phyloP scores from a whole-genome alignment of 495 filamentous ascomycete species.

The Echria macrotheca region DNA sequence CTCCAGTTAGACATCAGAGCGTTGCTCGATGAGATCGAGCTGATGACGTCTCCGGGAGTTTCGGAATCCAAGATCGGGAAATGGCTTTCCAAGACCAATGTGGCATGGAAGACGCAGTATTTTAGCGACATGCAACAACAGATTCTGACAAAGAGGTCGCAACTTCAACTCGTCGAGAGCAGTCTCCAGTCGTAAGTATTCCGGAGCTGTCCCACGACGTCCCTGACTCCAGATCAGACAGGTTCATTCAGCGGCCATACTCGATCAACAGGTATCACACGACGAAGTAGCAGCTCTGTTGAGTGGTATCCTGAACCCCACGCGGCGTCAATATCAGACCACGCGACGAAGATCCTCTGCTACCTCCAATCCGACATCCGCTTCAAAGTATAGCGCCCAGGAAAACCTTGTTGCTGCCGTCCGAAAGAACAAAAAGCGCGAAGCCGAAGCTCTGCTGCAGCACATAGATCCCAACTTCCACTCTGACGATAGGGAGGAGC shows the following conservation, averaged over 20 bases:
- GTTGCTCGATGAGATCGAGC: constrained; percentile 1
- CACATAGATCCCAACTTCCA: constrained; percentile 11
- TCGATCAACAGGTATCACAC: neutral
- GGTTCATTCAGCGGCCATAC: neutral
- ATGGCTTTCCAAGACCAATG: neutral
- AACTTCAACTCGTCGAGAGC: constrained; percentile 6
- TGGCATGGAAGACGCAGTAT: constrained; percentile 8
- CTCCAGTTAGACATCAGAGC: constrained; percentile 3
- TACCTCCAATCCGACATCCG: too few species aligned
- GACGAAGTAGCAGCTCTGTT: too few species aligned
- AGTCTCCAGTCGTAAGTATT: constrained; percentile 6
- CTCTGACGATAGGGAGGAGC: neutral
- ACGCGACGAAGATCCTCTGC: too few species aligned
- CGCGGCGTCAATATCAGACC: too few species aligned
- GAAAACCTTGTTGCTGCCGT: too few species aligned
- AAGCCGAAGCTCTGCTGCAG: neutral
- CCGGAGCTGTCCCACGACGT: too few species aligned
- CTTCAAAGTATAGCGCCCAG: too few species aligned
- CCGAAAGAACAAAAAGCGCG: neutral
- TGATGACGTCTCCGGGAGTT: neutral
- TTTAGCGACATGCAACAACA: constrained; percentile 5
- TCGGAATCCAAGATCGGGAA: neutral
- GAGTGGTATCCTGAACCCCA: too few species aligned
- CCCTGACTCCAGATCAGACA: neutral
- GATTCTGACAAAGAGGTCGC: constrained; percentile 3